phyloP scores from a whole-genome alignment of 2,329 filamentous ascomycete species.

The Diaporthe aspalathi region DNA sequence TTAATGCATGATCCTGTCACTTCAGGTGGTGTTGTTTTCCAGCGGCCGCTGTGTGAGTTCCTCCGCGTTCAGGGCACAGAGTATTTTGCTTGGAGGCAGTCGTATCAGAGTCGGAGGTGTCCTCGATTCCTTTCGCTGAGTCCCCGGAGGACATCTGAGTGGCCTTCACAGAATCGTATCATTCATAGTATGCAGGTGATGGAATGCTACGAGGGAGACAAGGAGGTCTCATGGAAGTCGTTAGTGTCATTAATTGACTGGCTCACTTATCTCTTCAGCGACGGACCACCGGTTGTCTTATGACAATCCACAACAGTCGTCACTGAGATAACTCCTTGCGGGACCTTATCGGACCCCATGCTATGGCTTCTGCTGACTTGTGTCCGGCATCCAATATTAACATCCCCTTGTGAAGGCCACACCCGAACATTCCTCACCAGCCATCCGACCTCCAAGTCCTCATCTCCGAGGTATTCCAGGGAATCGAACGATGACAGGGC shows the following conservation, averaged over 20 bases:
- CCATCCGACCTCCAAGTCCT: slow-evolving; percentile 16
- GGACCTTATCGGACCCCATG: neutral
- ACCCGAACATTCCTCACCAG: neutral
- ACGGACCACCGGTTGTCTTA: neutral
- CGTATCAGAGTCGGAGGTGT: neutral
- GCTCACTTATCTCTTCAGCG: neutral
- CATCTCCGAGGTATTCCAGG: slow-evolving; percentile 2
- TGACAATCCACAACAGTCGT: slow-evolving; percentile 17
- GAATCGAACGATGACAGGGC: slow-evolving; percentile 15
- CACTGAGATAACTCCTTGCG: neutral
- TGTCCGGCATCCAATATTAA: neutral
- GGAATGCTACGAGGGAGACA: too few species aligned
- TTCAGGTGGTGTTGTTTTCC: neutral
- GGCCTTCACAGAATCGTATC: neutral
- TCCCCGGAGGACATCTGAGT: neutral
- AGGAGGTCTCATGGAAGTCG: too few species aligned
- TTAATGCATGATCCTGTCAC: too few species aligned
- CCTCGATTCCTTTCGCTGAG: neutral
- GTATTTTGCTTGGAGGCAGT: neutral
- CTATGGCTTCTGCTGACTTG: slow-evolving; percentile 15
- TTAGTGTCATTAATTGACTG: neutral
- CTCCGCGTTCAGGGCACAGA: too few species aligned
- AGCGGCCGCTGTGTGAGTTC: too few species aligned
- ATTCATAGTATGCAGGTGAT: neutral
- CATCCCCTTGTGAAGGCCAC: neutral